These are phyloP conservation scores for Trametes pubescens DNA, from an alignment of 1,284 basidiomycete genomes.

Conservation along the genomic window DNA sequence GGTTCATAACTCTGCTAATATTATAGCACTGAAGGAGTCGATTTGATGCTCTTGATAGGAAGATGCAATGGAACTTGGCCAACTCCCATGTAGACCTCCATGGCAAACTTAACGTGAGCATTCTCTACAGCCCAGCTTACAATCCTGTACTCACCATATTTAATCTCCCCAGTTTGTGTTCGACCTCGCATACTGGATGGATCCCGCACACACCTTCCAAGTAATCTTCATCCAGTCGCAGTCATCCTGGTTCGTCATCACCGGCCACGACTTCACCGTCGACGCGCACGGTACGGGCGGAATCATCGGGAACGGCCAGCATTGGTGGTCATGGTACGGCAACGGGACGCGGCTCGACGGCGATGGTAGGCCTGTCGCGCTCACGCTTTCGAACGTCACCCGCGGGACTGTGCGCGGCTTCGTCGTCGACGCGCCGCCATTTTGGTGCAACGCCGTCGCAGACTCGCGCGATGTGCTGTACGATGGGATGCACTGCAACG, in stretches of 20 bases:
- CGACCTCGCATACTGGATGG: slow-evolving; percentile 68
- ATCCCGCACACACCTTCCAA: slow-evolving; percentile 62
- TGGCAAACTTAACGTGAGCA: slow-evolving; percentile 53
- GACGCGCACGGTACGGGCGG: slow-evolving; percentile 68
- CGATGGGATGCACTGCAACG: slow-evolving; percentile 69
- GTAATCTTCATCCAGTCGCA: slow-evolving; percentile 73
- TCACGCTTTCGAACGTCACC: slow-evolving; percentile 61
- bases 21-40: background rate
- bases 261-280: slow-evolving; percentile 64
- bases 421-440: slow-evolving; percentile 64
- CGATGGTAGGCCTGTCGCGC: slow-evolving; percentile 67
- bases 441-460: slow-evolving; percentile 70
- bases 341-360: slow-evolving; percentile 58
- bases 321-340: slow-evolving; percentile 59
- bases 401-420: slow-evolving; percentile 60
- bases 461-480: slow-evolving; percentile 63
- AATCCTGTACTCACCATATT: background rate
- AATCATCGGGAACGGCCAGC: slow-evolving; percentile 69
- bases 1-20: background rate
- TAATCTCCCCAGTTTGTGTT: slow-evolving; percentile 55
- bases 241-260: slow-evolving; percentile 72
- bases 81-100: slow-evolving; percentile 60
- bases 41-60: slow-evolving; percentile 45
- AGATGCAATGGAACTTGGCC: slow-evolving; percentile 68
- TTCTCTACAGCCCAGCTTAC: background rate